Evolutionary conservation across 2,329 filamentous ascomycete species (phyloP), one percentile per base, ranked within the genome.

Genomic region (Hypoxylon sp.): DNA sequence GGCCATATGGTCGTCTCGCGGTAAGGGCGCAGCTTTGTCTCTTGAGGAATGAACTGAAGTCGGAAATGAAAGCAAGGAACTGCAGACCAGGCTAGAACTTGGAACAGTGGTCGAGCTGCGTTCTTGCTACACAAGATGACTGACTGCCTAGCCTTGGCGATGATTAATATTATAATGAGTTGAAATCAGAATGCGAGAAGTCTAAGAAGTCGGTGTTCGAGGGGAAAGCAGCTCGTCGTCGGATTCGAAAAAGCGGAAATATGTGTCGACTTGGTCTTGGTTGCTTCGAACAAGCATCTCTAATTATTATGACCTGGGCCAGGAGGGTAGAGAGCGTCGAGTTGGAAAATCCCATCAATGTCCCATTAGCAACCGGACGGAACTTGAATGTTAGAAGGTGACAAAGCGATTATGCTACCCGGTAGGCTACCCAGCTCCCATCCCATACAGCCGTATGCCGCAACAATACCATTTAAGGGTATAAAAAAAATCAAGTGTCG

Each of bases 1-100:
- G 72, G 79, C 81, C 81, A 82, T 82, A 74, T 69, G 75, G 59
- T 74, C 68, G 67, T 49, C 50, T 64, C 25, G 55, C 63, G 64
- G 56, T 49, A 46, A 48, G 19, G 51, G 19, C 49, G 52, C 48
- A 60, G 61, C 41, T 66, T 21, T 52, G n/a, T 46, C 32, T 49
- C 28, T 65, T 21, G 23, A 52, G 50, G 6, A 46, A 55, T 13
- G 46, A 63, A 61, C 21, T 53, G 17, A 59, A 19, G 34, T 53
- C 34, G 66, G 46, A 32, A 69, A 65, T 64, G 64, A 58, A 55
- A 55, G 48, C 45, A 59, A 62, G 56, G 56, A 36, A 32, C 36
- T 53, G 57, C 50, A 63, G 19, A 45, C 41, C 43, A 59, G 56
- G 38, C 48, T 65, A 45, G 49, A 21, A 50, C 17, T 64, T 36